Percentiles rank a stretch among this genome's conserved stretches.
phyloP scores from a whole-genome alignment of 176 grass and related monocot species.

The Pontederia crassipes region DNA sequence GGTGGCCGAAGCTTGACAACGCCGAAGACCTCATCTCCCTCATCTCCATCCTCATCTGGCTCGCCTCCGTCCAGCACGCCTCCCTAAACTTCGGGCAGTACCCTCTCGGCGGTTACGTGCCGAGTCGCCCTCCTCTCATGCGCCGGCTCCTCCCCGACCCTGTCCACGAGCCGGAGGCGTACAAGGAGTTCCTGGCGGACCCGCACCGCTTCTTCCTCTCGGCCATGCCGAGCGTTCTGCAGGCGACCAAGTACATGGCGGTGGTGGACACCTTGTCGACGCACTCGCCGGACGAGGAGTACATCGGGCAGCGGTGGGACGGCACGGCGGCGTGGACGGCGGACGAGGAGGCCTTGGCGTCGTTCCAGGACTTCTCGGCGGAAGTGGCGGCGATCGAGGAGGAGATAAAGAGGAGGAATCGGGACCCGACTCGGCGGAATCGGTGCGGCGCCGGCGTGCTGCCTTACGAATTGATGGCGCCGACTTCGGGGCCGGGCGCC shows the following conservation, averaged over 20 bases:
- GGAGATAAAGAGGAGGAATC: conserved; percentile 54
- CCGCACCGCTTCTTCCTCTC: conserved; percentile 90
- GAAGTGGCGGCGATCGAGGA: conserved; percentile 64
- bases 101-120: conserved; percentile 42
- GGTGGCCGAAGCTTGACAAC: conserved; percentile 78
- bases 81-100: conserved; percentile 60
- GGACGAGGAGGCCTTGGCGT: conserved; percentile 50
- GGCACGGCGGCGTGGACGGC: conserved; percentile 55
- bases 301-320: conserved; percentile 63
- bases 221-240: conserved; percentile 72
- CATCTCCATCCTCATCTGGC: conserved; percentile 82
- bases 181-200: conserved; percentile 60
- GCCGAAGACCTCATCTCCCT: conserved; percentile 50
- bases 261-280: conserved; percentile 95
- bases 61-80: conserved; percentile 93
- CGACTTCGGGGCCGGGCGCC: conserved; percentile 75
- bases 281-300: conserved; percentile 98
- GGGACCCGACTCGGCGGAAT: conserved; percentile 44
- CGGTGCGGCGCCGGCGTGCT: conserved; percentile 87
- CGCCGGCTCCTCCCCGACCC: conserved; percentile 31
- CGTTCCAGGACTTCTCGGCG: conserved; percentile 48
- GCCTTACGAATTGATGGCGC: conserved; percentile 82
- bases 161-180: conserved; percentile 40
- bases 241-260: conserved; percentile 99
- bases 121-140: conserved; percentile 34